Evolutionary conservation across 495 filamentous ascomycete species (phyloP).

Genomic region (Staphylotrichum longicolle): DNA sequence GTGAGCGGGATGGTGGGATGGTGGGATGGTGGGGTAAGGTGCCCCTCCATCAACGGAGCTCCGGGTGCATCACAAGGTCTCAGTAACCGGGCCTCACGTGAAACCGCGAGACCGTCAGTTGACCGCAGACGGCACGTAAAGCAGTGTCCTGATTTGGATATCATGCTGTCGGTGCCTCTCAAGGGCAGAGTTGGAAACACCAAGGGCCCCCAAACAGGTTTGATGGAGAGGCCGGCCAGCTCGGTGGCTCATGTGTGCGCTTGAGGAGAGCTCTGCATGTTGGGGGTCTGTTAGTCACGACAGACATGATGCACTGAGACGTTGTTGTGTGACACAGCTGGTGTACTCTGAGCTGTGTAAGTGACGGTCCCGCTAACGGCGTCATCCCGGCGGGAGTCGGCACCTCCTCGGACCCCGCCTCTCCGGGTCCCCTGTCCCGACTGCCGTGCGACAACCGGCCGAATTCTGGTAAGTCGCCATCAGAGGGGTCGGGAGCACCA

Average conservation of each 20-base stretch:
- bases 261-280: background rate
- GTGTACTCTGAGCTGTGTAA: background rate
- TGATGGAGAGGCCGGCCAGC: background rate
- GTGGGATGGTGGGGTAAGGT: background rate
- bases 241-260: background rate
- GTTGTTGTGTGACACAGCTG: background rate
- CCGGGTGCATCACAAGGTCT: slow-evolving; percentile 10
- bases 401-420: slow-evolving; percentile 4
- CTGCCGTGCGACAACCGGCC: background rate
- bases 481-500: background rate
- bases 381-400: slow-evolving; percentile 5
- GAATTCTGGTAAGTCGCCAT: slow-evolving; percentile 5
- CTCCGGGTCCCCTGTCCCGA: background rate
- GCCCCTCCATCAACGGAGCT: background rate
- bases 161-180: background rate
- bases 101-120: slow-evolving; percentile 12
- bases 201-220: background rate
- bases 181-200: background rate
- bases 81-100: slow-evolving; percentile 3
- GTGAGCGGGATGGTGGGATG: background rate
- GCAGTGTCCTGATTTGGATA: background rate
- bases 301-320: background rate
- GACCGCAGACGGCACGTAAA: slow-evolving; percentile 13
- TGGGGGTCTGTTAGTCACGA: background rate
- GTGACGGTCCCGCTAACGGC: background rate